phyloP scores from a whole-genome alignment of 805 yeast genomes.

The Wickerhamomyces tratensis region DNA sequence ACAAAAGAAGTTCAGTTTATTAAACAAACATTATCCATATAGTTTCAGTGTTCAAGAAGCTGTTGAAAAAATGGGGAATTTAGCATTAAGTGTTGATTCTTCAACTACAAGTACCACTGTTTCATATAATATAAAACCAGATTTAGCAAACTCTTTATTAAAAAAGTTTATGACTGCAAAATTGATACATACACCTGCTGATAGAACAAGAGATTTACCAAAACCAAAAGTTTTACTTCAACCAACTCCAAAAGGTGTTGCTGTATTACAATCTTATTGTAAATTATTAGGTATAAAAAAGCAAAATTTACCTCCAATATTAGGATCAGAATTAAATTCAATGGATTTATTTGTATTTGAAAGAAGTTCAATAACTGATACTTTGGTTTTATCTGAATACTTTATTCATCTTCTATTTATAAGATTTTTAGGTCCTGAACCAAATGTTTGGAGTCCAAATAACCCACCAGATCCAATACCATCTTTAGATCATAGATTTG shows the following conservation, averaged over 20 bases:
- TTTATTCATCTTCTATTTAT: conserved; percentile 58
- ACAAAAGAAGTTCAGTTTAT: conserved; percentile 15
- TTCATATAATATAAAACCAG: conserved; percentile 42
- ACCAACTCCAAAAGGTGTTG: conserved; percentile 89
- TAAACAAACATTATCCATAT: conserved; percentile 33
- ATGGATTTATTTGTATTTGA: conserved; percentile 65
- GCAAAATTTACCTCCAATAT: conserved; percentile 30
- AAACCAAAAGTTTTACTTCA: conserved; percentile 42
- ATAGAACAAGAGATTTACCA: conserved; percentile 48
- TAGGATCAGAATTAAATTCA: conserved; percentile 53
- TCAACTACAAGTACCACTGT: conserved; percentile 42
- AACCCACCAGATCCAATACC: conserved; percentile 42
- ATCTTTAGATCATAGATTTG: conserved; percentile 22
- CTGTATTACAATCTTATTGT: conserved; percentile 54
- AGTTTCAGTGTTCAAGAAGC: conserved; percentile 47
- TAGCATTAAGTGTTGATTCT: conserved; percentile 39
- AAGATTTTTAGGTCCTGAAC: conserved; percentile 51
- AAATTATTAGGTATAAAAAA: conserved; percentile 41
- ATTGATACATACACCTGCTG: conserved; percentile 65
- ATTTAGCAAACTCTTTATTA: conserved; percentile 37
- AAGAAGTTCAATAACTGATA: conserved; percentile 47
- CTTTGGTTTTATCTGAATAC: conserved; percentile 49
- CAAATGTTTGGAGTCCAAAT: conserved; percentile 61
- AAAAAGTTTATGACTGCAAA: conserved; percentile 48
- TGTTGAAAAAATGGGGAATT: conserved; percentile 35